Evolutionary conservation across 2,329 filamentous ascomycete species (phyloP).

Genomic region (Penicillium psychrosexuale): DNA sequence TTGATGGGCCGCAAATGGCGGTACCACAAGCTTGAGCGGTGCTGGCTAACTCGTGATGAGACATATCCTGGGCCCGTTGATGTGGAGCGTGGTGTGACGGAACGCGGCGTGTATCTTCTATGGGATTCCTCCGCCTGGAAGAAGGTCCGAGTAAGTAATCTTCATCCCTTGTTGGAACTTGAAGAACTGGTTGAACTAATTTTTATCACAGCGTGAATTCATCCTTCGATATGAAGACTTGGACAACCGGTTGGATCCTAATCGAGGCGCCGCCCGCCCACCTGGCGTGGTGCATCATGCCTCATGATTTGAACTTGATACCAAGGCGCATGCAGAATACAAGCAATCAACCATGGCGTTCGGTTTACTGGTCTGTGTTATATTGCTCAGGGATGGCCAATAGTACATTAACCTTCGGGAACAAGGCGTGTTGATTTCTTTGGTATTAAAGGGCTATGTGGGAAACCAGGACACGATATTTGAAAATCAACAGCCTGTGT

Average conservation of each 20-base stretch:
- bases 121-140: constrained; percentile 52
- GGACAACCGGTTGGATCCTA: constrained; percentile 46
- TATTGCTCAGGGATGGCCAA: constrained; percentile 26
- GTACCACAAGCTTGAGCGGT: constrained; percentile 52
- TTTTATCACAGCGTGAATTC: constrained; percentile 42
- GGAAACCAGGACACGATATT: constrained; percentile 26
- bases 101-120: constrained; percentile 51
- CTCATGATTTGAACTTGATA: constrained; percentile 29
- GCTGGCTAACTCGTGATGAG: constrained; percentile 52
- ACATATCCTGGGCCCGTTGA: constrained; percentile 48
- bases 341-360: constrained; percentile 34
- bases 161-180: not conserved
- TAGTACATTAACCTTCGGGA: constrained; percentile 23
- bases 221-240: constrained; percentile 50
- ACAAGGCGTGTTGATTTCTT: constrained; percentile 28
- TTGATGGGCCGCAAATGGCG: constrained; percentile 55
- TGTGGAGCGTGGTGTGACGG: constrained; percentile 47
- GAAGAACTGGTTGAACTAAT: constrained; percentile 13
- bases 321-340: constrained; percentile 14
- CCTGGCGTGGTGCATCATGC: constrained; percentile 38
- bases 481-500: constrained; percentile 27
- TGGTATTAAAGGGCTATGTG: constrained; percentile 22
- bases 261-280: constrained; percentile 33
- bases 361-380: constrained; percentile 28
- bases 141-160: constrained; percentile 45